Base-by-base conservation (phyloP, 2,329 filamentous ascomycete genomes). In the Pseudovirgaria hyperparasitica region DNA sequence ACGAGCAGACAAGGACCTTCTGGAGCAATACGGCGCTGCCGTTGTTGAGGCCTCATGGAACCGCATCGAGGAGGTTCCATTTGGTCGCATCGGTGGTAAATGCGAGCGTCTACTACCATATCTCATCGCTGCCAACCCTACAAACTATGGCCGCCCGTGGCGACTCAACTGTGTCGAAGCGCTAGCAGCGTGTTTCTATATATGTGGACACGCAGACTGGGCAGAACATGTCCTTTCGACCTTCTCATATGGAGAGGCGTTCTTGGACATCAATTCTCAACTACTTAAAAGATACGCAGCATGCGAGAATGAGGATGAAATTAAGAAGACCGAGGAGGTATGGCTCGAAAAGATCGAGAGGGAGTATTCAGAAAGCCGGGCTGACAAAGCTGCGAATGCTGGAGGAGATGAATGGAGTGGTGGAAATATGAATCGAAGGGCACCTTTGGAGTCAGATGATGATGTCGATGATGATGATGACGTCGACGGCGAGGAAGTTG, bases 41-140 rank as follows among this genome's bases (percentile, higher is more conserved):
- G 90, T 98, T 3, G 90, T 98, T 11, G 90, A 98, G 60, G 93
- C 86, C 48, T 92, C 82, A 14, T 98, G 90, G 90, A 92, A 92
- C 4, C 69, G 90, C 33, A 82, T 92, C 6, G 68, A 80, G 25
- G 90, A 98, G 55, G 76, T 98, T 5, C 86, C 87, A 27, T 98
- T 87, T 73, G 67, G 65, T 32, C 80, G 80, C 40, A 92, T 98
- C 32, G 90, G 90, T 16, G 90, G 90, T 14, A 90, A 86, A 54
- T 92, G 86, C 54, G 85, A 93, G 62, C 67, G 90, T 28, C 55
- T 94, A 37, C 62, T 98, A 30, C 90, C 90, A 0, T 98, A 98
- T 53, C 74, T 98, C 6, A 86, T 98, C 26, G 90, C 90, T 5
- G 90, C 90, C 25, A 98, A 98, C 52, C 79, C 81, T 2, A 90